Base-by-base conservation (phyloP, 192 early-diverging fungal species). In the Backusella circina region DNA sequence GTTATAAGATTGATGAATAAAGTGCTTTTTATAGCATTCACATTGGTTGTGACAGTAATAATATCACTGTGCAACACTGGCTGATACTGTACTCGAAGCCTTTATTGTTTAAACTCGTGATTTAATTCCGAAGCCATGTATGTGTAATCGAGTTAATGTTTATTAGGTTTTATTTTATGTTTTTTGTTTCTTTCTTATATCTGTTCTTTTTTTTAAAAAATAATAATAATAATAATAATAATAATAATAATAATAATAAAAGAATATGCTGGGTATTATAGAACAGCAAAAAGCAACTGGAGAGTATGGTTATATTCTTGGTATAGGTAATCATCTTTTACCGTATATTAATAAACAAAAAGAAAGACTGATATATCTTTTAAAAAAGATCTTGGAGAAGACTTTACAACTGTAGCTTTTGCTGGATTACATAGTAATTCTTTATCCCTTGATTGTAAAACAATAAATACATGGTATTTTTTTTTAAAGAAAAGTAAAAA, bases 331-430 rank as follows among this genome's bases (percentile, higher is more conserved):
- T 47, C 15, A 38, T 31, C n/a, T 33, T 35, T n/a, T 44, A 13
- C 2, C 21, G 6, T 57, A 30, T 18, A 16, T 0, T 21, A 67
- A 38, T 75, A n/a, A n/a, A n/a, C n/a, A 66, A 16, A 41, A 23
- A 21, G n/a, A 51, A 51, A 23, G n/a, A 21, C 16, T 51, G 50
- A 51, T 21, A 1, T 13, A 21, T 51, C n/a, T 51, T 51, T 51
- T 21, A 47, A 47, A 47, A 54, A 54, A 54, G 51, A 54, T 68
- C 80, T 83, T 75, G 84, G 84, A 30, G 82, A 80, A n/a, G 82
- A 80, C 9, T 82, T 82, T 72, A 82, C 84, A 5, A 82, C 80
- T 8, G 79, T n/a, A n/a, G n/a, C n/a, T n/a, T 82, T 82, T 61
- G 80, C 82, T 54, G n/a, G n/a, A n/a, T 10, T 16, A 44, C 2